Evolutionary conservation across 345 rosid genomes (phyloP).

Genomic region (Eucalyptus polybractea): DNA sequence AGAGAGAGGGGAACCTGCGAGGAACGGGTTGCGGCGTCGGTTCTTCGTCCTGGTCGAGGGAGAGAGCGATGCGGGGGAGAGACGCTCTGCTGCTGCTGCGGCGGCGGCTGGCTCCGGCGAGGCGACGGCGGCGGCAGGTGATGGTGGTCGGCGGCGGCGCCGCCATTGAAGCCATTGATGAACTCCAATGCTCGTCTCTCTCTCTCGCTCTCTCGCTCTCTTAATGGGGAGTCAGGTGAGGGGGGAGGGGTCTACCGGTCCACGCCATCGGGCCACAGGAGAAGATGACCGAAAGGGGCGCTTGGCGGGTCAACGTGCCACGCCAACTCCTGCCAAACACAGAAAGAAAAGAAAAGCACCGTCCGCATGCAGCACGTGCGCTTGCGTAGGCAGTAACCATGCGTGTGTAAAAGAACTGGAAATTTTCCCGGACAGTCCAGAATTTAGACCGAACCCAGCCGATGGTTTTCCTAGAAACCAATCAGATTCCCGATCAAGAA

Average conservation of each 20-base stretch:
- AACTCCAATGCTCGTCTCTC: background rate
- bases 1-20: slow-evolving; percentile 29
- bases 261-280: background rate
- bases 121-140: background rate
- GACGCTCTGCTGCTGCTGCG: background rate
- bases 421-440: accelerated
- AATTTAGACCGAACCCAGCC: no score
- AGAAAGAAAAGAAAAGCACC: no score
- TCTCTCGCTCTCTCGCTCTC: background rate
- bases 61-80: slow-evolving; percentile 9
- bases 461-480: accelerated
- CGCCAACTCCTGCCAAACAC: background rate
- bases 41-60: slow-evolving; percentile 8
- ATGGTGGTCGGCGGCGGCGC: slow-evolving; percentile 15
- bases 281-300: accelerated
- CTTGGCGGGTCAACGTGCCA: background rate
- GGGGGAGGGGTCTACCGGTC: background rate
- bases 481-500: accelerated
- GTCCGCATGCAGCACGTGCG: background rate
- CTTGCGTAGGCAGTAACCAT: no score
- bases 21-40: slow-evolving; percentile 12
- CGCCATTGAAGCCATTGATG: background rate
- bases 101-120: background rate
- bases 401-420: background rate
- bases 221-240: background rate